Base-by-base conservation (phyloP, 805 yeast species). In the Starmera pachycereana region DNA sequence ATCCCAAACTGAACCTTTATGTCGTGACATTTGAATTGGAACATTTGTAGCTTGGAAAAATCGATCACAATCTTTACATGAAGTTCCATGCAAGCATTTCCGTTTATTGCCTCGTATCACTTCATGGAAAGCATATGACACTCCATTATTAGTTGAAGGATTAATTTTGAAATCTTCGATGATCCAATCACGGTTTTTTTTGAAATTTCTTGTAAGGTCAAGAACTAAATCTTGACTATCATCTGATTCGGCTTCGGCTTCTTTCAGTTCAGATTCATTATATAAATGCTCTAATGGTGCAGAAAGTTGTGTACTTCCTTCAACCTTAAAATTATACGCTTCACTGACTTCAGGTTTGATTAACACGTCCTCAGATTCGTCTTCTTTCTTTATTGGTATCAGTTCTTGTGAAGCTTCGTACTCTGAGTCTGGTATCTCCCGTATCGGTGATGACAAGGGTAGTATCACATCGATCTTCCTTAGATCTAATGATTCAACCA, bases 131-230 rank as follows among this genome's bases (percentile, higher is more conserved):
- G 70, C 69, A 40, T 50, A 50, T 4, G 42, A 43, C 6, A 45
- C 14, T 9, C 53, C 48, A n/a, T 51, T 50, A 35, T 60, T 62
- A 38, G 40, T 42, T 4, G 46, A 40, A 4, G 64, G 63, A 38
- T 66, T 66, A 13, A 61, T 52, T 16, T 59, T 53, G 45, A 66
- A 66, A 41, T 66, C 71, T 28, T 53, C 59, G 3, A 60, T 54
- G 9, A 58, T 53, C 71, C 71, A 66, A 10, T 52, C 52, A 4
- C 65, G 51, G 12, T 45, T 39, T 19, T 40, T 32, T 6, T 30
- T n/a, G 8, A 53, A 52, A 30, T 54, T 43, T 3, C 12, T 16
- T 1, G 56, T 40, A 0, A 53, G 32, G 33, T 54, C 49, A 8
- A 30, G 6, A 12, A 18, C 12, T 8, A 19, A 11, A n/a, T 16